phyloP scores from a whole-genome alignment of 192 early-diverging fungal species.

The Lunasporangiospora selenospora region DNA sequence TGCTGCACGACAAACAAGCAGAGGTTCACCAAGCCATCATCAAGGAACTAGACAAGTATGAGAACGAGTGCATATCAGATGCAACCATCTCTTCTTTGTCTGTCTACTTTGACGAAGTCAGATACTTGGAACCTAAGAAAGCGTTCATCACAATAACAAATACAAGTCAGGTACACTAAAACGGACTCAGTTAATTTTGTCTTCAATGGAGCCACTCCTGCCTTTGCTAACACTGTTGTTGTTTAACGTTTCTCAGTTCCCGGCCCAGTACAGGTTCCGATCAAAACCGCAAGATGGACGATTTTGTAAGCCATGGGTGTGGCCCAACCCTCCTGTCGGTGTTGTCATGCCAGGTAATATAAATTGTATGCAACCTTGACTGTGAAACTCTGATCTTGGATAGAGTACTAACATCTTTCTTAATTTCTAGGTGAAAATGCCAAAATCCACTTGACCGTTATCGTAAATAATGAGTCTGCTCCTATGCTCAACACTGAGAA shows the following conservation, averaged over 20 bases:
- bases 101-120: conserved; percentile 77
- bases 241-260: conserved; percentile 54
- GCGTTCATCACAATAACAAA: conserved; percentile 71
- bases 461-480: conserved; percentile 57
- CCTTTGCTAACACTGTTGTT: conserved; percentile 1
- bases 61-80: conserved; percentile 82
- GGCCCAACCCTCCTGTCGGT: conserved; percentile 67
- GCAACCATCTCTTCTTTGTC: conserved; percentile 63
- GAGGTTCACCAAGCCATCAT: conserved; percentile 65
- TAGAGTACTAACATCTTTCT: too few species aligned
- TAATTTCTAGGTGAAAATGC: conserved; percentile 65
- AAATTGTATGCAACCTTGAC: too few species aligned
- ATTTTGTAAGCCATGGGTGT: conserved; percentile 77
- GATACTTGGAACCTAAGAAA: conserved; percentile 59
- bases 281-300: conserved; percentile 66
- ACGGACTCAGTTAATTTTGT: background rate
- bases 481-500: conserved; percentile 61
- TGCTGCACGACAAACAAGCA: conserved; percentile 64
- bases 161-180: conserved; percentile 57
- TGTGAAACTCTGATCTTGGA: too few species aligned
- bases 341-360: conserved; percentile 75
- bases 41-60: conserved; percentile 77
- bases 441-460: conserved; percentile 63
- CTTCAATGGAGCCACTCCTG: too few species aligned
- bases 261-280: conserved; percentile 76